Evolutionary conservation across 2,329 filamentous ascomycete species (phyloP).

Genomic region (Monascus ruber): DNA sequence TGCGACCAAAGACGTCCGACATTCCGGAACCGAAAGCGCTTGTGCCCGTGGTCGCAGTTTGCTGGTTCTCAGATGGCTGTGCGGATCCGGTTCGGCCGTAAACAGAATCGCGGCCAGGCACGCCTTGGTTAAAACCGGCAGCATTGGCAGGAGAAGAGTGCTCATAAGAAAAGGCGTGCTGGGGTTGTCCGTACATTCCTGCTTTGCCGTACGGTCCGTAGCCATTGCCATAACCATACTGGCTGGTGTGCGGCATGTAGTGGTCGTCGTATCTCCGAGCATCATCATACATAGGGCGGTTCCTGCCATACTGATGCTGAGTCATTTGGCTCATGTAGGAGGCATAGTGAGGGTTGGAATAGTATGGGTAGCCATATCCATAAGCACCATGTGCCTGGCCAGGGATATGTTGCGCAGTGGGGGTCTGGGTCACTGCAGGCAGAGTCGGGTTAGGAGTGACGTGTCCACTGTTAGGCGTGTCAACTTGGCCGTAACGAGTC

Average conservation of each 20-base stretch:
- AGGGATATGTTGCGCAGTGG: slow-evolving; percentile 42
- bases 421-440: slow-evolving; percentile 44
- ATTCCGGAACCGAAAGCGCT: slow-evolving; percentile 41
- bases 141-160: slow-evolving; percentile 53
- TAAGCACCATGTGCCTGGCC: slow-evolving; percentile 43
- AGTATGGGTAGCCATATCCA: slow-evolving; percentile 50
- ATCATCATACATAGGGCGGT: slow-evolving; percentile 40
- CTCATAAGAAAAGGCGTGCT: slow-evolving; percentile 53
- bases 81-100: slow-evolving; percentile 50
- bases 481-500: slow-evolving; percentile 54
- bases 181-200: slow-evolving; percentile 52
- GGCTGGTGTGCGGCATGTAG: slow-evolving; percentile 36
- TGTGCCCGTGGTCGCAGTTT: slow-evolving; percentile 34
- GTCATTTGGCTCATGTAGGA: slow-evolving; percentile 49
- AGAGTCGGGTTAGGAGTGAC: slow-evolving; percentile 76
- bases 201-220: slow-evolving; percentile 45
- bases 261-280: slow-evolving; percentile 38
- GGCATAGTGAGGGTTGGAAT: slow-evolving; percentile 50
- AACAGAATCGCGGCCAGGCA: slow-evolving; percentile 43
- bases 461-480: slow-evolving; percentile 78
- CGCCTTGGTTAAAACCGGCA: slow-evolving; percentile 31
- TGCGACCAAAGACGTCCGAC: slow-evolving; percentile 49
- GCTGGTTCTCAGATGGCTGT: slow-evolving; percentile 45
- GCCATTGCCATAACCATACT: slow-evolving; percentile 45
- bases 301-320: slow-evolving; percentile 36